Evolutionary conservation across 1,284 basidiomycete genomes (phyloP).

Genomic region (Pseudozyma thailandica): DNA sequence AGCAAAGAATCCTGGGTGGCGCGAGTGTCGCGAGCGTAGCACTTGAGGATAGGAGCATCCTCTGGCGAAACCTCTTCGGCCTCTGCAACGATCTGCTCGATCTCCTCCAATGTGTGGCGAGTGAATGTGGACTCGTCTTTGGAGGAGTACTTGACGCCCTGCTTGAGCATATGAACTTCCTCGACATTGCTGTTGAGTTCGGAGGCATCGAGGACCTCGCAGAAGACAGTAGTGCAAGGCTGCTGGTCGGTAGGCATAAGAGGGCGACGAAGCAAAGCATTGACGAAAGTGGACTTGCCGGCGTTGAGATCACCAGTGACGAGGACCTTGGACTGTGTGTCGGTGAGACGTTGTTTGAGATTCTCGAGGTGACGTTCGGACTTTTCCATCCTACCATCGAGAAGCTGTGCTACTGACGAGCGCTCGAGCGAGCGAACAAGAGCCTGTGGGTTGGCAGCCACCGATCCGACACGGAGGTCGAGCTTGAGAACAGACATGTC

Average conservation of each 20-base stretch:
- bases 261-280: conserved; percentile 80
- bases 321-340: conserved; percentile 93
- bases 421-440: conserved; percentile 92
- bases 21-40: conserved; percentile 66
- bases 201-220: conserved; percentile 92
- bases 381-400: conserved; percentile 85
- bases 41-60: conserved; percentile 68
- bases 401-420: conserved; percentile 87
- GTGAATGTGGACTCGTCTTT: conserved; percentile 81
- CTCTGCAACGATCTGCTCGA: conserved; percentile 80
- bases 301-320: conserved; percentile 99
- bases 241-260: conserved; percentile 98
- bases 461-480: conserved; percentile 85
- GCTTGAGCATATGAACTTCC: conserved; percentile 76
- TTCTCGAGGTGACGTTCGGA: conserved; percentile 84
- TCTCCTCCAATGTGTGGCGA: conserved; percentile 76
- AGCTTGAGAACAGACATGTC: conserved; percentile 78
- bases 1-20: conserved; percentile 59
- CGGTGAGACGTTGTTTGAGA: conserved; percentile 85
- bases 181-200: conserved; percentile 81
- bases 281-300: conserved; percentile 98
- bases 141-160: conserved; percentile 78
- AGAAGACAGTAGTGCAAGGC: conserved; percentile 96
- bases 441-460: conserved; percentile 74
- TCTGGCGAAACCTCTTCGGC: conserved; percentile 77